Evolutionary conservation across 352 stramenopile genomes (phyloP), one percentile per base, ranked within the genome.

Genomic region (Phytophthora hibernalis): DNA sequence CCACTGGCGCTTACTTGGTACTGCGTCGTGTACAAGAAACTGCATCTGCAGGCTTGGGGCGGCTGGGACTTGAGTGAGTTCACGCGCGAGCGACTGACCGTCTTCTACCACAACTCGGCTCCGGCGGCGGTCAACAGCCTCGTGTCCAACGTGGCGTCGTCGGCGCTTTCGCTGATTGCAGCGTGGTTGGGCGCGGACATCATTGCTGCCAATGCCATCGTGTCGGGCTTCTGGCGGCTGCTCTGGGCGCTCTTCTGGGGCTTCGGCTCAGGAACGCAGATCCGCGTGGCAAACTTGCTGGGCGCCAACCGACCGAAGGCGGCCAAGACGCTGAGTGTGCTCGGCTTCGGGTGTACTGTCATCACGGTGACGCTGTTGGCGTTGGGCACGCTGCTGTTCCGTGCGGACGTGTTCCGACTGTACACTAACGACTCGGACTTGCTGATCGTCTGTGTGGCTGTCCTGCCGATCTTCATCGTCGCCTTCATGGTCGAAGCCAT

Each of bases 31-130:
- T 70, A 70, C 66, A 74, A 54, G 60, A 74, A 74, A 47, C 62
- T 74, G 60, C 60, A 74, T 20, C 33, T 70, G 12, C 42, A 58
- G 3, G 66, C 60, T 4, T 74, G 66, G 66, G 26, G 61, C 10
- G 54, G 50, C 20, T 74, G 66, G 66, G 66, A 74, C 43, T 63
- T 70, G 9, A 44, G 42, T 13, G 66, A 74, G 26, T 67, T 70
- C 22, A 74, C 66, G 1, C 54, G 66, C n/a, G 61, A 74, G 20
- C 66, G 61, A 7, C 62, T 74, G 61, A 61, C 37, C 10, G 49
- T 74, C 2, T 74, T 74, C 49, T 74, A 74, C 49, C 66, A 66
- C 37, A 74, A 74, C 21, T 74, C 53, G 15, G 66, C 66, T 10
- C 60, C 66, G 33, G 60, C 61, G 15, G 66, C 66, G 2, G 48